Evolutionary conservation across 768 basidiomycete species (phyloP), one percentile per base, ranked within the genome.

Genomic region (Candolleomyces efflorescens): DNA sequence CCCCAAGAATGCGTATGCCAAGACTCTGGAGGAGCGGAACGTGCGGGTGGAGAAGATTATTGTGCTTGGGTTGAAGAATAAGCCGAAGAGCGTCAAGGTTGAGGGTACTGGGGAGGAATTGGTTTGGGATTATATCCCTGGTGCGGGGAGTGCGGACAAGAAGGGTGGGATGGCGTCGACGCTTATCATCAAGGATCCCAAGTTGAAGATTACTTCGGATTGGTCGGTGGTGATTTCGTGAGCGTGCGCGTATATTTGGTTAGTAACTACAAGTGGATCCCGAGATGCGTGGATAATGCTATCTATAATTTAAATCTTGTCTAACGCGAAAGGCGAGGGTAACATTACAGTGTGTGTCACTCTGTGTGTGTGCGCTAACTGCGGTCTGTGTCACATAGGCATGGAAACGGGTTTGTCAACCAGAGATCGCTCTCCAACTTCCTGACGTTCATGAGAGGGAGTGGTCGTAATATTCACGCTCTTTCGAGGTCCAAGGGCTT

Each of bases 31-130:
- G 39, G 52, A 53, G 32, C 77, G 67, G 45, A 75, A 79, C 4
- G 93, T 98, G 57, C 76, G 87, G 49, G 85, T 98, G 17, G 94
- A 96, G 72, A 84, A 85, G 71, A 68, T 98, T 22, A 78, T 95
- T 45, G 76, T 98, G 3, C 70, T 93, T 4, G 96, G 96, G 1
- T 71, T 97, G 59, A 67, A 71, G 18, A 66, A 58, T 27, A 83
- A 81, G 69, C 95, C 95, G 3, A 74, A 68, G 47, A 78, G 73
- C 48, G 85, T 95, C 26, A 82, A 74, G 63, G 65, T 80, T 39
- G 78, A 79, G 60, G 74, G 73, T 0, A 44, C 24, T 46, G 78
- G 76, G 32, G 65, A 53, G 32, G 80, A 81, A 46, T 71, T 94
- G 56, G 78, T 82, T 43, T 98, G 87, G 83, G 81, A 82, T 54